A percentile compares a stretch with the other conserved stretches of the same genome.
Conservation (phyloP, 805 yeast genomes). For the Monosporozyma yasuniensis region DNA sequence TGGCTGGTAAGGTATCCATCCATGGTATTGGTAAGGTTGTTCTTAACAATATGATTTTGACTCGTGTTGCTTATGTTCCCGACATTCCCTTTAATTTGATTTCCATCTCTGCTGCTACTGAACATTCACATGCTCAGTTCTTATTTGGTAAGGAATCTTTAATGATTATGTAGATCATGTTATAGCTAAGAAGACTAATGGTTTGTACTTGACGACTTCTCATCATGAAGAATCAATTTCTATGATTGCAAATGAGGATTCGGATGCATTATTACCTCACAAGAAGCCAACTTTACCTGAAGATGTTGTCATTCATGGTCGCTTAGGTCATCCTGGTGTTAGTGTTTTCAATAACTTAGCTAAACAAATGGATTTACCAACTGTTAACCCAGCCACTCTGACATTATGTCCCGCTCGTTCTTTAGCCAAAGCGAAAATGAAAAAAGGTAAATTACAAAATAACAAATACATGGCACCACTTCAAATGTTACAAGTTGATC, state of each 20-base stretch:
- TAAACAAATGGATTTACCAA: too few species aligned
- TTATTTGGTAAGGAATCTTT: background rate
- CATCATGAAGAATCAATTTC: background rate
- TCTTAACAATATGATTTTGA: background rate
- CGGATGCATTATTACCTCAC: background rate
- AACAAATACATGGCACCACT: too few species aligned
- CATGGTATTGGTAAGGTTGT: slow-evolving; percentile 3
- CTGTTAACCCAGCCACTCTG: too few species aligned
- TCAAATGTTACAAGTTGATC: too few species aligned
- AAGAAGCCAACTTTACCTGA: background rate
- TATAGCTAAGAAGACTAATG: background rate
- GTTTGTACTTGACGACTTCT: background rate
- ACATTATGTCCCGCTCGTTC: too few species aligned
- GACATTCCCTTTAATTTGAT: slow-evolving; percentile 2
- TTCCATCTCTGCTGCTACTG: slow-evolving; percentile 1
- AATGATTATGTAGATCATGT: background rate
- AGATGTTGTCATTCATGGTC: too few species aligned
- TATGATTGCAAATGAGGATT: background rate
- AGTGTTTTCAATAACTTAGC: too few species aligned
- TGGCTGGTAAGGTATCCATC: slow-evolving; percentile 4
- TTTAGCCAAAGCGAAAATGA: too few species aligned
- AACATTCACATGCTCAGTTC: background rate
- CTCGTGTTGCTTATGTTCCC: slow-evolving; percentile 4
- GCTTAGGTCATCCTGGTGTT: too few species aligned
- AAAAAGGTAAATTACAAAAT: too few species aligned